phyloP scores from a whole-genome alignment of 116 monocot genomes.

The Dioscorea cayenensis region DNA sequence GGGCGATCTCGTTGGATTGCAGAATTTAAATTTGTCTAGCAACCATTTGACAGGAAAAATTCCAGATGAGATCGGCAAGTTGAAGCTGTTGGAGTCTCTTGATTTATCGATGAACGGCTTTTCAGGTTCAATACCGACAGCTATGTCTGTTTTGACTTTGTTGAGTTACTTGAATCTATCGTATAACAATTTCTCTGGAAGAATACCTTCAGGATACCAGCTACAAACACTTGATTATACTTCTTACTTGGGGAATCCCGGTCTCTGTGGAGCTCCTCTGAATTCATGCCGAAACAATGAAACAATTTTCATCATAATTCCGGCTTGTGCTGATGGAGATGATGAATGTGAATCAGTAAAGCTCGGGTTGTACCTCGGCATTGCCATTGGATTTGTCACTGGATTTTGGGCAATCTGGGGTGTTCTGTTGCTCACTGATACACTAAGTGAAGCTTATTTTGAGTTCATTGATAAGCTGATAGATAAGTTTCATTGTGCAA shows the following conservation, averaged over 20 bases:
- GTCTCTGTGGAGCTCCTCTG: conserved; percentile 11
- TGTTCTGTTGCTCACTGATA: neutral
- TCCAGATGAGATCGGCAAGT: neutral
- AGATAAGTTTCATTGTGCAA: neutral
- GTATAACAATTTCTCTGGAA: conserved; percentile 11
- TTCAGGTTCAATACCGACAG: neutral
- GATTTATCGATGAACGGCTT: conserved; percentile 10
- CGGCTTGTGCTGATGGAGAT: neutral
- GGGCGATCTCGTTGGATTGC: neutral
- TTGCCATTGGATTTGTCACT: neutral
- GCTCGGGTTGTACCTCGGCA: conserved; percentile 4
- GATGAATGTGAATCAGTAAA: neutral
- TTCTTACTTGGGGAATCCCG: conserved; percentile 8
- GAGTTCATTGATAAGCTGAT: neutral
- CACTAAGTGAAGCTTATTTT: neutral
- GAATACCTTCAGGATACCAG: conserved; percentile 14
- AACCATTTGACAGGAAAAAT: conserved; percentile 11
- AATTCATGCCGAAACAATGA: neutral
- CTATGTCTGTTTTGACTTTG: neutral
- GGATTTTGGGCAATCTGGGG: conserved; percentile 12
- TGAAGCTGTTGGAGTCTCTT: conserved; percentile 4
- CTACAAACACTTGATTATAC: conserved; percentile 12
- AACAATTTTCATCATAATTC: neutral
- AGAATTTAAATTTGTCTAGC: conserved; percentile 13
- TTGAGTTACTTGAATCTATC: conserved; percentile 7